phyloP scores from a whole-genome alignment of 345 rosid genomes.

The Theobroma cacao region DNA sequence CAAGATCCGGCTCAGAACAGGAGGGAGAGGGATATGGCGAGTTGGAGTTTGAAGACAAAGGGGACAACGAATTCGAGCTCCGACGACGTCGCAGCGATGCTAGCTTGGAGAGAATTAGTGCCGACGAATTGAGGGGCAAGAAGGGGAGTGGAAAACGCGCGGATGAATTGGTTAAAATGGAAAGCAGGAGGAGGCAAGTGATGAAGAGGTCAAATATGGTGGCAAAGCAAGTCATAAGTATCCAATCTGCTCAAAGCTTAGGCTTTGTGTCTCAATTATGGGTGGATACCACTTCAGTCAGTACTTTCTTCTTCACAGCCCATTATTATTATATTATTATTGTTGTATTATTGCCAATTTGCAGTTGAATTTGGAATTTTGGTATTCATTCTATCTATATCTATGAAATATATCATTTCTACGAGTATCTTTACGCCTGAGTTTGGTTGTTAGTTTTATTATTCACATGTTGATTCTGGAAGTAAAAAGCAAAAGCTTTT shows the following conservation, averaged over 20 bases:
- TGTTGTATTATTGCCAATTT: neutral
- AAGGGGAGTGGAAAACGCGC: conserved; percentile 12
- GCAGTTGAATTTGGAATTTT: neutral
- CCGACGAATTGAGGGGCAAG: conserved; percentile 9
- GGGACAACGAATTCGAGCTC: conserved; percentile 16
- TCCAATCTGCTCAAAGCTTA: conserved; percentile 69
- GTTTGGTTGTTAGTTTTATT: neutral
- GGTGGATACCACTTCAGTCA: conserved; percentile 67
- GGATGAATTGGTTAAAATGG: conserved; percentile 25
- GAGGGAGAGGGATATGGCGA: conserved; percentile 16
- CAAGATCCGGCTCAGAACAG: conserved; percentile 5
- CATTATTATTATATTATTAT: neutral
- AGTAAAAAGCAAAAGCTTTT: neutral
- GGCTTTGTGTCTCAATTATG: conserved; percentile 85
- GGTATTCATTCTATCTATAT: neutral
- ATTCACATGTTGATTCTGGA: neutral
- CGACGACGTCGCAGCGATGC: conserved; percentile 11
- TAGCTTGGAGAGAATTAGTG: conserved; percentile 10
- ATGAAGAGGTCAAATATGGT: conserved; percentile 60
- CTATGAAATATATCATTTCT: neutral
- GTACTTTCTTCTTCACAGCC: conserved; percentile 18
- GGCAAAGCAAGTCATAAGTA: conserved; percentile 83
- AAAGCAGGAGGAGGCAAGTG: conserved; percentile 38
- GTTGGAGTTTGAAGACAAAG: conserved; percentile 37
- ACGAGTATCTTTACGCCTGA: neutral